Conservation (phyloP, 2,329 filamentous ascomycete species). For the Colletotrichum higginsianum region DNA sequence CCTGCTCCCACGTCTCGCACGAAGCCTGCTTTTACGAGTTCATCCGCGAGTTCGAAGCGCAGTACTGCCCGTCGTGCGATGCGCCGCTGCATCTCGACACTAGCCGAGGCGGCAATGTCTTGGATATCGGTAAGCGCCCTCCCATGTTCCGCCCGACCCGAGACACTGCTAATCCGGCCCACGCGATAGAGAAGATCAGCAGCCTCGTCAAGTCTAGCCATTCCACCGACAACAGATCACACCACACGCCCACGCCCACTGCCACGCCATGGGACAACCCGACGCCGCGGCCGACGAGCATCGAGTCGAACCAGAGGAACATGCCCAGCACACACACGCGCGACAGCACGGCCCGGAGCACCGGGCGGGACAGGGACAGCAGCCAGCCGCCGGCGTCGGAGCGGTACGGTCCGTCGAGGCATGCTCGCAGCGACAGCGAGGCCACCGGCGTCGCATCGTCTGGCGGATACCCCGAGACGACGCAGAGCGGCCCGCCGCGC, state of each 20-base stretch:
- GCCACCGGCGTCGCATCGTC: slow-evolving; percentile 82
- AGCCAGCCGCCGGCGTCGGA: slow-evolving; percentile 63
- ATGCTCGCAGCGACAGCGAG: slow-evolving; percentile 85
- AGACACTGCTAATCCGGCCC: slow-evolving; percentile 45
- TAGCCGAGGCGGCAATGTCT: slow-evolving; percentile 90
- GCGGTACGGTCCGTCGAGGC: slow-evolving; percentile 63
- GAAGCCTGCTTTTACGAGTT: slow-evolving; percentile 99
- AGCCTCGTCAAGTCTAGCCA: slow-evolving; percentile 90
- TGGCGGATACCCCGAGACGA: slow-evolving; percentile 83
- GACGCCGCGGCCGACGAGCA: slow-evolving; percentile 68
- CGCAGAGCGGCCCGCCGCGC: slow-evolving; percentile 77
- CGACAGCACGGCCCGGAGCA: slow-evolving; percentile 57
- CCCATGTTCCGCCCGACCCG: not conserved
- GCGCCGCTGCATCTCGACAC: slow-evolving; percentile 93
- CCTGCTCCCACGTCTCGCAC: slow-evolving; percentile 96
- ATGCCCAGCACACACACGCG: slow-evolving; percentile 52
- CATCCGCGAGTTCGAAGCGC: slow-evolving; percentile 93
- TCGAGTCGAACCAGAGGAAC: slow-evolving; percentile 58
- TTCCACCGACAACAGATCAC: slow-evolving; percentile 72
- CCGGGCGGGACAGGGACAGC: slow-evolving; percentile 60
- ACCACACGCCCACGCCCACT: slow-evolving; percentile 69
- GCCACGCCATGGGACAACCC: slow-evolving; percentile 79
- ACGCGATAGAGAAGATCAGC: slow-evolving; percentile 86
- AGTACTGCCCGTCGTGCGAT: slow-evolving; percentile 95
- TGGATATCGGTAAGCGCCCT: slow-evolving; percentile 83